Base-by-base conservation (phyloP, 371 early-diverging fungal genomes). In the Lichtheimia ramosa region DNA sequence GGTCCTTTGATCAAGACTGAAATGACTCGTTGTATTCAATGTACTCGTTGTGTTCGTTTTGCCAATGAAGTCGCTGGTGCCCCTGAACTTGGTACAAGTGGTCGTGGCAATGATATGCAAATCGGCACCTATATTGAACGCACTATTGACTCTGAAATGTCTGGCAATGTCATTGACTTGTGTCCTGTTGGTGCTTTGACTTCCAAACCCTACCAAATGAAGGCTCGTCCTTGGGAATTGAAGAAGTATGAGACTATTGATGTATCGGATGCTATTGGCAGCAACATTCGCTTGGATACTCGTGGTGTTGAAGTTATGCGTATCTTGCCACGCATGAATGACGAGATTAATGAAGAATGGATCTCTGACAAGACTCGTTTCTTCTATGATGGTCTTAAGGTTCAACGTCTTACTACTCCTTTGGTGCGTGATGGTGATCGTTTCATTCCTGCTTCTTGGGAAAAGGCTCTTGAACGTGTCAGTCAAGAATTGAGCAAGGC, bases 11-110 rank as follows among this genome's bases (percentile, higher is more conserved):
- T 98, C 67, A 93, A 94, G 76, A 98, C 97, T 21, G 85, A 85
- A 52, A 98, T 98, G 98, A 98, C 92, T 41, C 89, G 98, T 62
- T 98, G 98, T 84, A 98, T 98, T 77, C 98, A 98, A 71, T 98
- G 98, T 89, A 98, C 98, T 21, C 92, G 98, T 64, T 98, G 98
- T 70, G 98, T 98, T 59, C 92, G 98, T 65, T 98, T 98, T 60
- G 91, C 97, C 48, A 98, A 96, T 81, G 98, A 98, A 77, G 91
- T 98, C 43, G 98, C 97, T 49, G 98, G 98, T 48, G 93, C 92
- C 46, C 87, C 86, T 62, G 98, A 96, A 71, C 86, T 98, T 48
- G 98, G 98, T 62, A 96, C 98, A 15, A 86, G 90, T 48, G 97
- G 98, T 34, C 83, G 98, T 55, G 97, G 98, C 70, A 96, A 96